A percentile compares a stretch with the other conserved stretches of the same genome.
Evolutionary conservation across 805 yeast genomes (phyloP).

Genomic region (Wickerhamomyces sydowiorum): DNA sequence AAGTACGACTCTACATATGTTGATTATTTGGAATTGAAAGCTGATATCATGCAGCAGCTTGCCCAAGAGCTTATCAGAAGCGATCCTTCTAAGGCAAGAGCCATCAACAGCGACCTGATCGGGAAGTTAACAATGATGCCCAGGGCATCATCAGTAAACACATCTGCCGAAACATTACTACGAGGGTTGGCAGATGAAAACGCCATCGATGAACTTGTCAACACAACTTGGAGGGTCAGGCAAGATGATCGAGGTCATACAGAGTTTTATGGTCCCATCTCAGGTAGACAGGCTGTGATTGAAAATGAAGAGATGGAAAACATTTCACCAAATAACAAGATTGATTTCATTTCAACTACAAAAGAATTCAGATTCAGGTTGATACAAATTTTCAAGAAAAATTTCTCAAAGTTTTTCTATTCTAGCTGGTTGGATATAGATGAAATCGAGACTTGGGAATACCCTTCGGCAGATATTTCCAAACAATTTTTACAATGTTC

Average conservation of each 20-base stretch:
- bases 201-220: constrained; percentile 27
- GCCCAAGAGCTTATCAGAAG: constrained; percentile 19
- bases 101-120: constrained; percentile 8
- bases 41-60: constrained; percentile 22
- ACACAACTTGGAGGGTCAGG: constrained; percentile 29
- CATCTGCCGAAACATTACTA: constrained; percentile 6
- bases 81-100: constrained; percentile 13
- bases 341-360: constrained; percentile 1
- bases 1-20: constrained; percentile 27
- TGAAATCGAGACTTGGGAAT: constrained; percentile 22
- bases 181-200: constrained; percentile 20
- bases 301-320: constrained; percentile 15
- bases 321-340: not conserved
- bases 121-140: constrained; percentile 4
- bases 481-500: constrained; percentile 24
- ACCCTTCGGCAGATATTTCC: constrained; percentile 22
- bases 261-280: constrained; percentile 30
- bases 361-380: constrained; percentile 4
- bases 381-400: constrained; percentile 17
- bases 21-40: constrained; percentile 25
- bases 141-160: too few species aligned
- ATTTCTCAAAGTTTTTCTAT: constrained; percentile 24
- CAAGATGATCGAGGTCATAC: constrained; percentile 21
- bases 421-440: constrained; percentile 17
- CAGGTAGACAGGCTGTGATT: constrained; percentile 26